phyloP scores from a whole-genome alignment of 2,329 filamentous ascomycete genomes.

The Sporothrix dimorphospora region DNA sequence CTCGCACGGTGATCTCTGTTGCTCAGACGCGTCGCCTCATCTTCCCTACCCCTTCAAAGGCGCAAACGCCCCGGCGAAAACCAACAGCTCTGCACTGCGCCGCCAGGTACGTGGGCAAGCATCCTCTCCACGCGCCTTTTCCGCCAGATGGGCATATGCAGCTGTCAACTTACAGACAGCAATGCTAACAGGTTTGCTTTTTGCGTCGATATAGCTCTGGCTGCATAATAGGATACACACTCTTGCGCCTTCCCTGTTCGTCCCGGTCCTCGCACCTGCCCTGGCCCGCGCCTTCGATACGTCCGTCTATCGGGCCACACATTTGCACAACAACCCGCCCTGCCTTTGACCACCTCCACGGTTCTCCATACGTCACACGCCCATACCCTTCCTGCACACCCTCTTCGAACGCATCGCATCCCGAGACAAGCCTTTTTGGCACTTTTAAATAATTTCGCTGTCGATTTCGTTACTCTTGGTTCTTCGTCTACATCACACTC shows the following conservation, averaged over 20 bases:
- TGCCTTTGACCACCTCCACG: background rate
- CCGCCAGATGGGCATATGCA: background rate
- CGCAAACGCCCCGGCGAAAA: background rate
- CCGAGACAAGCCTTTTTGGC: conserved; percentile 12
- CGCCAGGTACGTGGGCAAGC: background rate
- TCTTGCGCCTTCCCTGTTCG: conserved; percentile 16
- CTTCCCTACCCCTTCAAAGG: background rate
- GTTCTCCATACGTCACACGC: conserved; percentile 17
- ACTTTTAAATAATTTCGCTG: background rate
- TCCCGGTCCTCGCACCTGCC: conserved; percentile 14
- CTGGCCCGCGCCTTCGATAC: conserved; percentile 13
- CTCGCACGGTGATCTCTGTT: background rate
- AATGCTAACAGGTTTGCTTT: background rate
- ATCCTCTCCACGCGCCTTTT: background rate
- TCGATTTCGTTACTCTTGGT: background rate
- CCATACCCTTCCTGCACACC: conserved; percentile 14
- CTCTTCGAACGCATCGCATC: background rate
- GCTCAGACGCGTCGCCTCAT: background rate
- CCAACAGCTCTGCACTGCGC: background rate
- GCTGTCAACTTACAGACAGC: background rate
- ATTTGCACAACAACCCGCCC: background rate
- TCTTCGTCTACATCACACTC: conserved; percentile 3
- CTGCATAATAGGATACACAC: background rate
- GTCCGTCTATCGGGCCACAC: conserved; percentile 16
- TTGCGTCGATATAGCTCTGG: background rate